A percentile compares a stretch with the other conserved stretches of the same genome.
Conservation (phyloP, 2,329 filamentous ascomycete genomes). For the Fusarium multiceps region DNA sequence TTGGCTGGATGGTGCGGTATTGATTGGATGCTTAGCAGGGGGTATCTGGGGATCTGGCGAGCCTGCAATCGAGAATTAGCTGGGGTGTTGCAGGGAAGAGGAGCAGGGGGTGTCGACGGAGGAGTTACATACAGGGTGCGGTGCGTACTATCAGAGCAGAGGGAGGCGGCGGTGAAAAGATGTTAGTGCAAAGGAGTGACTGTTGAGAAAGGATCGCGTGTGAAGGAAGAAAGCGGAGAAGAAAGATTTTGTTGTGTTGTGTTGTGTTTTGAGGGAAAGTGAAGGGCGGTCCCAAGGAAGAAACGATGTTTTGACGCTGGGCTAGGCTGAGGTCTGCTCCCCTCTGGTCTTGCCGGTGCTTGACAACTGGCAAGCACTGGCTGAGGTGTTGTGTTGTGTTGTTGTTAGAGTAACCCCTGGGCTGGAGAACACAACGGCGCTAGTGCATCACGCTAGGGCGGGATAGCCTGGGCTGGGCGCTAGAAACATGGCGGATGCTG, state of each 20-base stretch:
- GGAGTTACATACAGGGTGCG: neutral
- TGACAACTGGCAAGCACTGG: slow-evolving; percentile 31
- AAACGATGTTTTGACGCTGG: slow-evolving; percentile 43
- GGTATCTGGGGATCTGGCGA: slow-evolving; percentile 34
- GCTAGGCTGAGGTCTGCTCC: neutral
- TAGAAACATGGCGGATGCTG: slow-evolving; percentile 23
- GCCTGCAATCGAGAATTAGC: slow-evolving; percentile 36
- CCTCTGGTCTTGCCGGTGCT: neutral
- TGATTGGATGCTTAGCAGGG: slow-evolving; percentile 40
- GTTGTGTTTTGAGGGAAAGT: slow-evolving; percentile 26
- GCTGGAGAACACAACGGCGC: slow-evolving; percentile 1
- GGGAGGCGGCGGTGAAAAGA: slow-evolving; percentile 8
- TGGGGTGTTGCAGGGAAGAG: slow-evolving; percentile 13
- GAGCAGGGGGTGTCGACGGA: slow-evolving; percentile 9
- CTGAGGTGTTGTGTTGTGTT: neutral
- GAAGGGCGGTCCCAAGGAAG: slow-evolving; percentile 30
- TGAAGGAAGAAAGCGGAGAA: slow-evolving; percentile 11
- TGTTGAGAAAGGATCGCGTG: neutral
- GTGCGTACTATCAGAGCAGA: slow-evolving; percentile 9
- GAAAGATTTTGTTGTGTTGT: neutral
- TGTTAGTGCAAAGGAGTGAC: slow-evolving; percentile 16
- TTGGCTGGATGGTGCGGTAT: slow-evolving; percentile 40
- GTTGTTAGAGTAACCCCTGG: slow-evolving; percentile 35
- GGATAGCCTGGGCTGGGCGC: slow-evolving; percentile 22
- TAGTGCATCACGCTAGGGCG: slow-evolving; percentile 28